A percentile compares a stretch with the other conserved stretches of the same genome.
phyloP scores from a whole-genome alignment of 768 basidiomycete species.

The Tricholoma sp. region DNA sequence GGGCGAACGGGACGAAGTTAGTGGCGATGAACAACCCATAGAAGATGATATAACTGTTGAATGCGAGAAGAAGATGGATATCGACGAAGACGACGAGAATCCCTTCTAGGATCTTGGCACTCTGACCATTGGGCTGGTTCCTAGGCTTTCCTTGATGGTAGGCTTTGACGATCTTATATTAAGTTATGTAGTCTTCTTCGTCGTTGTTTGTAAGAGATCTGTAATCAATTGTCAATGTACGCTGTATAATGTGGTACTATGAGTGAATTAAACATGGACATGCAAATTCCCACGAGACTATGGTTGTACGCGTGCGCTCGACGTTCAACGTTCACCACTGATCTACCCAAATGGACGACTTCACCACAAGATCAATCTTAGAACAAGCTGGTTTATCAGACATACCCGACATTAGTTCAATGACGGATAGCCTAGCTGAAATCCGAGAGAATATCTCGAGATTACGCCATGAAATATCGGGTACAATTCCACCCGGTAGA shows the following conservation, averaged over 20 bases:
- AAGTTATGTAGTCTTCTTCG: constrained; percentile 9
- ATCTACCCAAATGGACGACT: constrained; percentile 11
- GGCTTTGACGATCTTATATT: constrained; percentile 10
- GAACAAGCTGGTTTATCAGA: constrained; percentile 1
- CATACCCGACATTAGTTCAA: background rate
- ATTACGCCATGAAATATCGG: constrained; percentile 11
- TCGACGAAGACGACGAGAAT: constrained; percentile 63
- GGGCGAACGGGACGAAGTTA: constrained; percentile 31
- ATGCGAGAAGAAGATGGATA: constrained; percentile 31
- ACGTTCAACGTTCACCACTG: background rate
- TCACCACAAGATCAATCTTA: constrained; percentile 5
- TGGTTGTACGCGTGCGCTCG: too few species aligned
- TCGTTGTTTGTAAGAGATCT: constrained; percentile 11
- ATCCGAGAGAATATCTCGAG: constrained; percentile 8
- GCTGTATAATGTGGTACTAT: constrained; percentile 8
- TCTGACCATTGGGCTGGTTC: constrained; percentile 16
- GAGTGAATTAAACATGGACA: background rate
- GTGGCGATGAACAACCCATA: constrained; percentile 24
- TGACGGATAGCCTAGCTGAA: constrained; percentile 2
- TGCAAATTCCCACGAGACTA: background rate
- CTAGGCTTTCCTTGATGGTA: constrained; percentile 11
- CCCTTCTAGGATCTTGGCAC: constrained; percentile 49
- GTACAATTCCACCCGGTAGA: constrained; percentile 7
- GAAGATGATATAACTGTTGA: constrained; percentile 14
- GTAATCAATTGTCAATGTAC: constrained; percentile 17